phyloP scores from a whole-genome alignment of 2,329 filamentous ascomycete genomes.

The Fusarium udum region DNA sequence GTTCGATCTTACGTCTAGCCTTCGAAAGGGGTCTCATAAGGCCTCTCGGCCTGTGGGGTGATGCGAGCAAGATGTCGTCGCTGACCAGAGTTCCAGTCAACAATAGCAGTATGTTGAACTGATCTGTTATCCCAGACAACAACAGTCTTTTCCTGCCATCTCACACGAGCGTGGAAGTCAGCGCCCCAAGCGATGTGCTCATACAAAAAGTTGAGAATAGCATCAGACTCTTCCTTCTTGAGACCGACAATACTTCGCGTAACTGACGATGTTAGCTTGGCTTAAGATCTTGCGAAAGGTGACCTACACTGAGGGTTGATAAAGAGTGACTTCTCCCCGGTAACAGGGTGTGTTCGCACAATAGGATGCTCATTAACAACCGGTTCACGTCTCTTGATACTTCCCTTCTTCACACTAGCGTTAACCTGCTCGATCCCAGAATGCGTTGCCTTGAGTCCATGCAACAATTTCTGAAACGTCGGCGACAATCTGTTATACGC shows the following conservation, averaged over 20 bases:
- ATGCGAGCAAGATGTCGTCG: constrained; percentile 82
- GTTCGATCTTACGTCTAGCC: not conserved
- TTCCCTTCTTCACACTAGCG: constrained; percentile 70
- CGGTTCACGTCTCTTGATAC: constrained; percentile 79
- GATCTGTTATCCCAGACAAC: constrained; percentile 89
- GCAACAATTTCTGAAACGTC: constrained; percentile 79
- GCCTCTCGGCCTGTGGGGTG: constrained; percentile 82
- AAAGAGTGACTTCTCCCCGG: constrained; percentile 84
- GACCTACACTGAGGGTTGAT: constrained; percentile 83
- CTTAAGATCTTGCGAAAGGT: accelerated
- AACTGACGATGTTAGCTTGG: constrained; percentile 59
- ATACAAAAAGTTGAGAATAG: constrained; percentile 76
- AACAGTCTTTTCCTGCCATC: constrained; percentile 82
- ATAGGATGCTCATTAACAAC: constrained; percentile 80
- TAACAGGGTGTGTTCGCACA: constrained; percentile 82
- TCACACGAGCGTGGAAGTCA: constrained; percentile 76
- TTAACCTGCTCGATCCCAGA: constrained; percentile 84
- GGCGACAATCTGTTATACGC: constrained; percentile 85
- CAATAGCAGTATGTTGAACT: constrained; percentile 79
- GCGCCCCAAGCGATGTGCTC: constrained; percentile 63
- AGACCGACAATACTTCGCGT: constrained; percentile 82
- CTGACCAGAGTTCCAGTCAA: constrained; percentile 84
- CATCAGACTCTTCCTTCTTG: constrained; percentile 88
- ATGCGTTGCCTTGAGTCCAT: constrained; percentile 83
- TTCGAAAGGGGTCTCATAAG: constrained; percentile 71